Base-by-base conservation (phyloP, 1,284 basidiomycete species). In the Cutaneotrichosporon cavernicola region DNA sequence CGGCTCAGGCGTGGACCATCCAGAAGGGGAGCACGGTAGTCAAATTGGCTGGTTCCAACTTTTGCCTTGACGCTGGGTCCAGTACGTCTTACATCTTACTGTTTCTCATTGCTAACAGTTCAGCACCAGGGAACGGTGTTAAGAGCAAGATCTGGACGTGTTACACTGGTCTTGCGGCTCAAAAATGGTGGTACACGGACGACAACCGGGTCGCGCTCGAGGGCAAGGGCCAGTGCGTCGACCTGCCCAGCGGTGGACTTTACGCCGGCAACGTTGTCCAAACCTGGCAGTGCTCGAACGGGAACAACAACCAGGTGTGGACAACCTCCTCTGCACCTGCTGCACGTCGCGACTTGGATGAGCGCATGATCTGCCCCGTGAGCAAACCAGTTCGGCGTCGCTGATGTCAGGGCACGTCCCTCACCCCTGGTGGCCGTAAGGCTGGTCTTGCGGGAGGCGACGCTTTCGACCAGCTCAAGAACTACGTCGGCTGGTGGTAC, bases 401-500 rank as follows among this genome's bases (percentile, higher is more conserved):
- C 49, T 51, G 30, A 51, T 10, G 49, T 5, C 8, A 51, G 49
- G 22, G 49, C 56, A 61, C 52, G 9, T 38, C 49, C 9, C 55
- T 56, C 14, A 56, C 38, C 4, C 55, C 55, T 11, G n/a, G 56
- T 18, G 59, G 47, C 2, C 36, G 34, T 36, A 80, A 80, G 66
- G 79, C 79, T 57, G 79, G 79, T 72, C 36, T 43, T 5, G 38
- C 55, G 6, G 38, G 69, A 49, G 71, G 70, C 51, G 72, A 75
- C 56, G 65, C 72, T 14, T 72, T 72, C 34, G 61, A 64, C 59
- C 56, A 60, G 34, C 57, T 71, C 31, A 64, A 69, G 60, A 60
- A 64, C 62, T 64, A 76, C 63, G 73, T 80, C 50, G 75, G 75
- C 62, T 80, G 76, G 76, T 79, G 74, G 69, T 80, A 80, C 68